Conservation (phyloP, 192 early-diverging fungal genomes). For the Backusella psychrophila region DNA sequence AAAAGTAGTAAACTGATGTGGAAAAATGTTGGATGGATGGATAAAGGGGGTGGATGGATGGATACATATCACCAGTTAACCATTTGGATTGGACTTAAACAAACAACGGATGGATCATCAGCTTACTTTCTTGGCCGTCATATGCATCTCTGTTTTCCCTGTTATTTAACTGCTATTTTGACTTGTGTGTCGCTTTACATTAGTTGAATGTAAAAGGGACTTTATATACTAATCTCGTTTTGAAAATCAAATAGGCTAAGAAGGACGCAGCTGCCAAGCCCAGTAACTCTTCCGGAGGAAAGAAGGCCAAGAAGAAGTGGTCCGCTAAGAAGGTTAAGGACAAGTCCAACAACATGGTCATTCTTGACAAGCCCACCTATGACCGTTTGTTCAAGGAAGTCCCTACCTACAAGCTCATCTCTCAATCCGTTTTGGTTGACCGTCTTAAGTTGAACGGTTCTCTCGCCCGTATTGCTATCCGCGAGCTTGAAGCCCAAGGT, state of each 20-base stretch:
- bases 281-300: slow-evolving; percentile 56
- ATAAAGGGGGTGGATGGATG: not conserved
- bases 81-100: not conserved
- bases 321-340: slow-evolving; percentile 99
- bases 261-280: slow-evolving; percentile 61
- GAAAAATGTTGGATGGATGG: not conserved
- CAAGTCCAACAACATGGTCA: slow-evolving; percentile 99
- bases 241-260: slow-evolving; percentile 45
- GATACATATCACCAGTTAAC: not conserved
- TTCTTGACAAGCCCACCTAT: slow-evolving; percentile 96
- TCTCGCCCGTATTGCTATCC: slow-evolving; percentile 92
- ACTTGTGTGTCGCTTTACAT: not conserved
- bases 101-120: not conserved
- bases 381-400: slow-evolving; percentile 99
- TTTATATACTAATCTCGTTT: not conserved
- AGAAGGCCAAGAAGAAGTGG: slow-evolving; percentile 89
- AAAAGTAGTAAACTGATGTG: not conserved
- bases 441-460: slow-evolving; percentile 98
- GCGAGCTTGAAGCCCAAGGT: slow-evolving; percentile 89
- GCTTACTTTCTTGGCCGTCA: not conserved
- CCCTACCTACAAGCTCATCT: slow-evolving; percentile 99
- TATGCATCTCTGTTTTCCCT: not conserved
- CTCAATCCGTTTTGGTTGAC: slow-evolving; percentile 97
- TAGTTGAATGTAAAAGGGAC: not conserved
- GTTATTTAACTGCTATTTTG: not conserved